A percentile compares a stretch with the other conserved stretches of the same genome.
These are phyloP conservation scores for Leccinum broughii DNA, from an alignment of 768 basidiomycete genomes.

Conservation along the genomic window DNA sequence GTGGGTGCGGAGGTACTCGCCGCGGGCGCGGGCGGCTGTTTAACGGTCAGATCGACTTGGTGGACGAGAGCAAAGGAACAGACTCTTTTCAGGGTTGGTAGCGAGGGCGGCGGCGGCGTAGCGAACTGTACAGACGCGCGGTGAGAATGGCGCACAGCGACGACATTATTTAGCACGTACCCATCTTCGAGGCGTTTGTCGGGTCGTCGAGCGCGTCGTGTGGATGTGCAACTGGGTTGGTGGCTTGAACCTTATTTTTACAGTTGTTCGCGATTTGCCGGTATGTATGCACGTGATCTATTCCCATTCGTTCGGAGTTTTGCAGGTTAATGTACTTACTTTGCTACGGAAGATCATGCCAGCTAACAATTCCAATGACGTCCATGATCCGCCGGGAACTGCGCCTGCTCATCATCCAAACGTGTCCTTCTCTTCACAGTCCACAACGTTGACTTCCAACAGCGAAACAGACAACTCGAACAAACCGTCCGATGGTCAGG, in stretches of 20 bases:
- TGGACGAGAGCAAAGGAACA: conserved; percentile 30
- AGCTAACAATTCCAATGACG: conserved; percentile 24
- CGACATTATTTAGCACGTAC: conserved; percentile 41
- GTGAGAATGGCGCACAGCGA: conserved; percentile 18
- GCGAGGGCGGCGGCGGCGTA: conserved; percentile 89
- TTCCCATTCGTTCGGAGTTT: background rate
- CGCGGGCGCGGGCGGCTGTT: conserved; percentile 86
- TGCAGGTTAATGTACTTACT: background rate
- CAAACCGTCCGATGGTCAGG: conserved; percentile 32
- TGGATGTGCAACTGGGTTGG: conserved; percentile 28
- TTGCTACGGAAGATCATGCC: conserved; percentile 23
- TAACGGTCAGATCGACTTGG: conserved; percentile 11
- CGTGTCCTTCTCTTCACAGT: conserved; percentile 33
- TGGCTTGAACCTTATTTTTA: conserved; percentile 35
- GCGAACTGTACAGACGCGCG: conserved; percentile 58
- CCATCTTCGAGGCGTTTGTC: conserved; percentile 60
- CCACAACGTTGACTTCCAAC: conserved; percentile 27
- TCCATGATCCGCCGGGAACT: conserved; percentile 25
- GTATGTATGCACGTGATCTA: background rate
- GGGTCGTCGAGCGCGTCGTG: conserved; percentile 36
- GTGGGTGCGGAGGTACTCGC: conserved; percentile 98
- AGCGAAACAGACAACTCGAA: conserved; percentile 24
- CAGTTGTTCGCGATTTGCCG: conserved; percentile 34
- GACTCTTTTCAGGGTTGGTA: conserved; percentile 95
- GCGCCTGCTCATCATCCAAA: conserved; percentile 25